Evolutionary conservation across 345 rosid species (phyloP).

Genomic region (Balakata baccata): DNA sequence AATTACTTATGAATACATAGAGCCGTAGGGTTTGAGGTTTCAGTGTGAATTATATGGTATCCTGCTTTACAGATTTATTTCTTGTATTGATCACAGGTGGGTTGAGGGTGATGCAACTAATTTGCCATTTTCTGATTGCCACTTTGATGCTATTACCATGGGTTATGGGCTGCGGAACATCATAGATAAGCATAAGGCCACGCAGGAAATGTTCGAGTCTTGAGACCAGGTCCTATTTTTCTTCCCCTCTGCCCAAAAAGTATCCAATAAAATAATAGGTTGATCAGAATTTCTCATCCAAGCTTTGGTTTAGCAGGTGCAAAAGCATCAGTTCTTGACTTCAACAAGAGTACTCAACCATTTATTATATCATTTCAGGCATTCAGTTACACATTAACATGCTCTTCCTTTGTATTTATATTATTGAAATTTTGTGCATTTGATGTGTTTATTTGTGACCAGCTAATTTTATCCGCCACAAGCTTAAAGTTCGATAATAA

Average conservation of each 20-base stretch:
- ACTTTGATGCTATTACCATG: constrained; percentile 78
- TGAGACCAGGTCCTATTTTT: constrained; percentile 61
- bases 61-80: constrained; percentile 1
- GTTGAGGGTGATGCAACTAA: constrained; percentile 75
- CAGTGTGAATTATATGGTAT: neutral
- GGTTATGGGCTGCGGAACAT: constrained; percentile 85
- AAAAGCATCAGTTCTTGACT: constrained; percentile 71
- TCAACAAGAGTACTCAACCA: constrained; percentile 59
- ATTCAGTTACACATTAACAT: constrained; percentile 1
- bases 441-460: neutral
- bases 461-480: neutral
- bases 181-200: constrained; percentile 54
- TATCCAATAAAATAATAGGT: neutral
- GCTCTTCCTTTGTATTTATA: neutral
- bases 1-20: neutral
- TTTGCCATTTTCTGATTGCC: constrained; percentile 64
- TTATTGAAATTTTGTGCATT: neutral
- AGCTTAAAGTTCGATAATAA: neutral
- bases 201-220: constrained; percentile 66
- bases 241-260: neutral
- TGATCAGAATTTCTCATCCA: constrained; percentile 6
- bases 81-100: constrained; percentile 45
- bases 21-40: too few species aligned
- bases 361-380: constrained; percentile 66
- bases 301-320: constrained; percentile 49